Evolutionary conservation across 1,284 basidiomycete species (phyloP).

Genomic region (Moesziomyces aphidis): DNA sequence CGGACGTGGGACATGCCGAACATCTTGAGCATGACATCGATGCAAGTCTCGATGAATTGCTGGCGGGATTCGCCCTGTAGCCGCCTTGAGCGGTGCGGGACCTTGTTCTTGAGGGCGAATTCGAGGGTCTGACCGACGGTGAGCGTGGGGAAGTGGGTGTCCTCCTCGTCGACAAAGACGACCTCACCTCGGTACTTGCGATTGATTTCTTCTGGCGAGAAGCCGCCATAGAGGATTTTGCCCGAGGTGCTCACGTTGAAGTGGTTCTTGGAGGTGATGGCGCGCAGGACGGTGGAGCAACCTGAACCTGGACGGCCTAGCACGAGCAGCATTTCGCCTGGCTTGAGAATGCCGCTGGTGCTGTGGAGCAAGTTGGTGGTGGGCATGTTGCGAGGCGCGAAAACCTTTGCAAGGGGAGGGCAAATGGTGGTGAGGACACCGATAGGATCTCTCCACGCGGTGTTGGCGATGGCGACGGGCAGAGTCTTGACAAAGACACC

Average conservation of each 20-base stretch:
- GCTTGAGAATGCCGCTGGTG: constrained; percentile 49
- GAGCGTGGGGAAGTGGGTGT: constrained; percentile 58
- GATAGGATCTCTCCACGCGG: constrained; percentile 52
- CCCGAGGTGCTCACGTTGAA: constrained; percentile 38
- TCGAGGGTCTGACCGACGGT: constrained; percentile 58
- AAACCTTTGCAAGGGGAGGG: constrained; percentile 31
- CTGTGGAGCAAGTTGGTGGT: constrained; percentile 42
- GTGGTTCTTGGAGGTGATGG: constrained; percentile 53
- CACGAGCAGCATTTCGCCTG: constrained; percentile 62
- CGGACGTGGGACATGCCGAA: constrained; percentile 63
- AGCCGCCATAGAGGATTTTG: constrained; percentile 56
- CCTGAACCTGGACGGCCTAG: constrained; percentile 60
- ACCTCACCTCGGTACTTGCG: constrained; percentile 56
- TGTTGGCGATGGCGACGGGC: constrained; percentile 55
- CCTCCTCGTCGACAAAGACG: constrained; percentile 51
- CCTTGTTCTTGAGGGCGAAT: constrained; percentile 58
- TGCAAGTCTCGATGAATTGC: constrained; percentile 51
- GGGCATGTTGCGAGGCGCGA: constrained; percentile 31
- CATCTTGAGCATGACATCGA: constrained; percentile 58
- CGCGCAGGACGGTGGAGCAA: constrained; percentile 52
- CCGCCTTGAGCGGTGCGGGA: constrained; percentile 36
- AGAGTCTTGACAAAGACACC: constrained; percentile 59
- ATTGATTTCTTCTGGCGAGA: constrained; percentile 39
- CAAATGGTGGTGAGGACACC: constrained; percentile 46
- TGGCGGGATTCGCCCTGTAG: constrained; percentile 35